Conservation (phyloP, 768 basidiomycete genomes). For the Pulveroboletus sp. region DNA sequence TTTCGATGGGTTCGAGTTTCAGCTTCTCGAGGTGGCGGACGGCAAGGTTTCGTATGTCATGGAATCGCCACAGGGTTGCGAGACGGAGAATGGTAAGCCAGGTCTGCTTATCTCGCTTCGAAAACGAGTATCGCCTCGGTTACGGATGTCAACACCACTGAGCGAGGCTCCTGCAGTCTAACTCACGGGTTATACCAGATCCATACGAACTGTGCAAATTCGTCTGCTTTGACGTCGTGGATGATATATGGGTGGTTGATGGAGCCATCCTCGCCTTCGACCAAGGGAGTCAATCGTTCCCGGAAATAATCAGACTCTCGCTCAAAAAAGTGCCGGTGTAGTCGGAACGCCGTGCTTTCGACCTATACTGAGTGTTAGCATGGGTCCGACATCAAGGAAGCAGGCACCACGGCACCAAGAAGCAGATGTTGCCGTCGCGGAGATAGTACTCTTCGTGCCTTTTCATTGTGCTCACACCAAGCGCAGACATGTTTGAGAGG, state of each 20-base stretch:
- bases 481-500: neutral
- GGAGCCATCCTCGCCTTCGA: conserved; percentile 1
- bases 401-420: conserved; percentile 39
- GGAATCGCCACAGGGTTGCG: conserved; percentile 51
- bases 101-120: conserved; percentile 42
- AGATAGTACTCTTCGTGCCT: conserved; percentile 44
- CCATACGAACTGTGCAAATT: conserved; percentile 49
- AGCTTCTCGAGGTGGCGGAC: conserved; percentile 52
- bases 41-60: conserved; percentile 45
- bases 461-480: conserved; percentile 16
- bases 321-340: conserved; percentile 37
- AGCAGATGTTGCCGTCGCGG: conserved; percentile 47
- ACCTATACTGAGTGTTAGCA: conserved; percentile 24
- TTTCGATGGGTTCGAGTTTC: conserved; percentile 43
- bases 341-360: conserved; percentile 26
- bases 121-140: conserved; percentile 50
- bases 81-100: conserved; percentile 56
- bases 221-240: conserved; percentile 27
- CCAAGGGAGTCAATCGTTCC: conserved; percentile 14
- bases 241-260: conserved; percentile 6
- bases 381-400: neutral
- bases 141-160: neutral
- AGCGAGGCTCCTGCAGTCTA: neutral
- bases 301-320: conserved; percentile 32
- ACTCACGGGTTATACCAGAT: conserved; percentile 47